A percentile compares a stretch with the other conserved stretches of the same genome.
Evolutionary conservation across 805 yeast species (phyloP).

Genomic region (Kazachstania viticola): DNA sequence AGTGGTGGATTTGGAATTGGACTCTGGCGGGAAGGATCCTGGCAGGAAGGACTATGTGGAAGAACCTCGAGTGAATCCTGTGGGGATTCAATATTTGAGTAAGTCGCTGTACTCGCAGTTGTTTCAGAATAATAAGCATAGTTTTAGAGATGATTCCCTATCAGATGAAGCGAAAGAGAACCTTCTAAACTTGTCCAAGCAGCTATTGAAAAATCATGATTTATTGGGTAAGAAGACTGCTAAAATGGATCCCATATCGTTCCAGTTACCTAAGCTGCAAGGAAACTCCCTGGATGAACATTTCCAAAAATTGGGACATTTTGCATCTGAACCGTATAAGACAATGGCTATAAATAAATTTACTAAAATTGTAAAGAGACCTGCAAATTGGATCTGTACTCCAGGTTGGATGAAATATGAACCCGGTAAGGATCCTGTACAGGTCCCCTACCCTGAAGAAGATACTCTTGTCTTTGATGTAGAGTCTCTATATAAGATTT

Average conservation of each 20-base stretch:
- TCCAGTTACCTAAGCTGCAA: constrained; percentile 57
- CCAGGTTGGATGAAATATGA: constrained; percentile 80
- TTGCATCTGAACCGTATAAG: constrained; percentile 49
- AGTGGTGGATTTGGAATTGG: no score
- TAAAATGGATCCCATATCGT: constrained; percentile 43
- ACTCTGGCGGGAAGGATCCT: no score
- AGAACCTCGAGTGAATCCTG: constrained; percentile 53
- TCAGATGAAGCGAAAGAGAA: constrained; percentile 17
- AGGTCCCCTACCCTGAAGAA: constrained; percentile 62
- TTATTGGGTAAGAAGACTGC: constrained; percentile 69
- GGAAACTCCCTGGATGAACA: constrained; percentile 77
- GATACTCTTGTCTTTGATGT: constrained; percentile 75
- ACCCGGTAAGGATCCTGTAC: constrained; percentile 37
- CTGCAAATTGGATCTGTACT: constrained; percentile 41
- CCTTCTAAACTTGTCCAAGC: constrained; percentile 43
- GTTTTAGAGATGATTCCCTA: constrained; percentile 17
- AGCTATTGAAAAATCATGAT: constrained; percentile 48
- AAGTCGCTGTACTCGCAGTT: constrained; percentile 44
- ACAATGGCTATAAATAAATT: constrained; percentile 37
- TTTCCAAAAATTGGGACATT: constrained; percentile 57
- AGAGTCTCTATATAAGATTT: constrained; percentile 68
- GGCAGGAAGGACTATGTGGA: no score
- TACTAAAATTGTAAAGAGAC: constrained; percentile 29
- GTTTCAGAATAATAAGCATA: constrained; percentile 29
- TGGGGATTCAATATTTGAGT: constrained; percentile 73